Conservation (phyloP, 2,329 filamentous ascomycete genomes). For the Talaromyces sp. region DNA sequence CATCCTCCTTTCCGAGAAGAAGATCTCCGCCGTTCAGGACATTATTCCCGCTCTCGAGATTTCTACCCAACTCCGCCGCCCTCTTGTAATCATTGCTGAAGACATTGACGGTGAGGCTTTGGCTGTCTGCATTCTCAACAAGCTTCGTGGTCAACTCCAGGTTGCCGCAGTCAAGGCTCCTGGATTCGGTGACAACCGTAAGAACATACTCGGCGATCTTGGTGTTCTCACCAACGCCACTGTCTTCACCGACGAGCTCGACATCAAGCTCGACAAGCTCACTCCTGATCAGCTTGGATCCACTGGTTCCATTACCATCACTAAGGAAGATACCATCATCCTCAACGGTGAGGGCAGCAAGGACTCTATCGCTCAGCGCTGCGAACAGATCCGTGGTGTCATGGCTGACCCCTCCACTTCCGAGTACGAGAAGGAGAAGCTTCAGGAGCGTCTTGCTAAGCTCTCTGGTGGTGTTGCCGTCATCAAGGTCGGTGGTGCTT, state of each 20-base stretch:
- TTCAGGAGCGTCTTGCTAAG: slow-evolving; percentile 99
- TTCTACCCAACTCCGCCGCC: slow-evolving; percentile 90
- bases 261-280: slow-evolving; percentile 98
- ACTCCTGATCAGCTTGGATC: slow-evolving; percentile 94
- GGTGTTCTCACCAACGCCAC: slow-evolving; percentile 93
- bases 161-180: slow-evolving; percentile 98
- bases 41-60: slow-evolving; percentile 97
- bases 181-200: slow-evolving; percentile 99
- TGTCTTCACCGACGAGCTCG: slow-evolving; percentile 97
- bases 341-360: slow-evolving; percentile 96
- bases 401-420: slow-evolving; percentile 91
- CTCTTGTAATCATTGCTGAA: slow-evolving; percentile 97
- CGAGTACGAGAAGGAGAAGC: slow-evolving; percentile 99
- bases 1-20: slow-evolving; percentile 98
- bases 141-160: slow-evolving; percentile 98
- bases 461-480: slow-evolving; percentile 98
- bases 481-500: slow-evolving; percentile 97
- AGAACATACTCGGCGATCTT: slow-evolving; percentile 97
- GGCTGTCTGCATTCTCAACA: slow-evolving; percentile 99
- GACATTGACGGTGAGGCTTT: slow-evolving; percentile 98
- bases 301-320: slow-evolving; percentile 98
- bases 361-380: slow-evolving; percentile 88
- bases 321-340: slow-evolving; percentile 99
- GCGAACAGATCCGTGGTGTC: slow-evolving; percentile 98
- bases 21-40: slow-evolving; percentile 98